Evolutionary conservation across 2,329 filamentous ascomycete species (phyloP).

Genomic region (Epichloe aotearoae): DNA sequence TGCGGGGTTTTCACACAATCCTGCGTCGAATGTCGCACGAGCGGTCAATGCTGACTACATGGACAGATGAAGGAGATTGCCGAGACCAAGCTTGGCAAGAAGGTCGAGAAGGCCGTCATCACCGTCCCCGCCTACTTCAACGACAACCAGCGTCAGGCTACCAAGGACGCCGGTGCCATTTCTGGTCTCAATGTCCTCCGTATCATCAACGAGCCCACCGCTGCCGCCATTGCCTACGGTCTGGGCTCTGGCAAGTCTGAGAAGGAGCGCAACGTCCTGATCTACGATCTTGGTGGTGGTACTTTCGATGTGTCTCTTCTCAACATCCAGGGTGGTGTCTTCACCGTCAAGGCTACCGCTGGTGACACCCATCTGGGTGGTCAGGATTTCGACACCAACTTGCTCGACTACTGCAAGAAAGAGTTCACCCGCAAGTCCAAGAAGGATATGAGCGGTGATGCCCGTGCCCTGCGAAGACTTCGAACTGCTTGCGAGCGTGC

Average conservation of each 20-base stretch:
- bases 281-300: constrained; percentile 99
- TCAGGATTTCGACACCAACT: constrained; percentile 91
- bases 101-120: constrained; percentile 97
- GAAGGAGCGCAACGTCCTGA: constrained; percentile 97
- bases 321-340: constrained; percentile 98
- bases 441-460: constrained; percentile 68
- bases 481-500: constrained; percentile 98
- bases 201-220: constrained; percentile 99
- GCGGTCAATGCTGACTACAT: constrained; percentile 6
- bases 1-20: not conserved
- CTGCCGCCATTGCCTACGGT: constrained; percentile 96
- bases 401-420: constrained; percentile 93
- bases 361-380: constrained; percentile 96
- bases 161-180: constrained; percentile 98
- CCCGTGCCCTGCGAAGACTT: constrained; percentile 89
- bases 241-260: constrained; percentile 87
- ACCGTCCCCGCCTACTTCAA: constrained; percentile 99
- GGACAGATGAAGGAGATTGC: constrained; percentile 96
- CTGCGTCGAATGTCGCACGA: not conserved
- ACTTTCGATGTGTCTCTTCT: constrained; percentile 99
- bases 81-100: constrained; percentile 96
- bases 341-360: constrained; percentile 96
- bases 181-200: constrained; percentile 94
- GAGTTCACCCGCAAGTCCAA: constrained; percentile 69
- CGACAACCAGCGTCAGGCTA: constrained; percentile 99